phyloP scores from a whole-genome alignment of 306 rosid species.

The Cicer cuneatum region DNA sequence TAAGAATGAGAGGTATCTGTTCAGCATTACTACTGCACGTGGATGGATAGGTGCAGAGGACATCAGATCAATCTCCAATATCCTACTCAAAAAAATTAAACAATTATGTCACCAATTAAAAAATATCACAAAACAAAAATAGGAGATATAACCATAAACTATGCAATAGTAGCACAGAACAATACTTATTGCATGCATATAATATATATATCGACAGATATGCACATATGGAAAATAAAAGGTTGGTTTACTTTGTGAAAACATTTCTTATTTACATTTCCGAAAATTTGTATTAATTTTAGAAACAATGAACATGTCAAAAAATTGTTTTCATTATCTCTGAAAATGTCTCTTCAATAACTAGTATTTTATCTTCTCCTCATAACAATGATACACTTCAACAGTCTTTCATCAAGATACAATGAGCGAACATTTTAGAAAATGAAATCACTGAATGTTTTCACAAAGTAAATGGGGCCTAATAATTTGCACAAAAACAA shows the following conservation, averaged over 20 bases:
- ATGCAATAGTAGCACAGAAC: slow-evolving; percentile 17
- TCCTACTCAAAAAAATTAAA: slow-evolving; percentile 40
- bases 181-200: slow-evolving; percentile 13
- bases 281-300: no score
- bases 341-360: no score
- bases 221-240: neutral
- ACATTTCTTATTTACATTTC: no score
- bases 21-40: neutral
- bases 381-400: no score
- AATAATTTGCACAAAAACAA: slow-evolving; percentile 7
- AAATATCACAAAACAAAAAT: slow-evolving; percentile 34
- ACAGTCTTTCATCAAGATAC: no score
- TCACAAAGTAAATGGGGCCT: neutral
- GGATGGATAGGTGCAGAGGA: slow-evolving; percentile 18
- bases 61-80: slow-evolving; percentile 40
- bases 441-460: no score
- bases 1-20: slow-evolving; percentile 31
- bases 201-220: neutral
- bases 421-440: no score
- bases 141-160: slow-evolving; percentile 31
- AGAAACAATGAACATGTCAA: no score
- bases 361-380: no score
- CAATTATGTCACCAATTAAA: slow-evolving; percentile 19
- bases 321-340: no score
- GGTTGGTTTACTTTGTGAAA: no score